A percentile compares a stretch with the other conserved stretches of the same genome.
phyloP scores from a whole-genome alignment of 176 grass and related monocot species.

The Bonia amplexicaulis region DNA sequence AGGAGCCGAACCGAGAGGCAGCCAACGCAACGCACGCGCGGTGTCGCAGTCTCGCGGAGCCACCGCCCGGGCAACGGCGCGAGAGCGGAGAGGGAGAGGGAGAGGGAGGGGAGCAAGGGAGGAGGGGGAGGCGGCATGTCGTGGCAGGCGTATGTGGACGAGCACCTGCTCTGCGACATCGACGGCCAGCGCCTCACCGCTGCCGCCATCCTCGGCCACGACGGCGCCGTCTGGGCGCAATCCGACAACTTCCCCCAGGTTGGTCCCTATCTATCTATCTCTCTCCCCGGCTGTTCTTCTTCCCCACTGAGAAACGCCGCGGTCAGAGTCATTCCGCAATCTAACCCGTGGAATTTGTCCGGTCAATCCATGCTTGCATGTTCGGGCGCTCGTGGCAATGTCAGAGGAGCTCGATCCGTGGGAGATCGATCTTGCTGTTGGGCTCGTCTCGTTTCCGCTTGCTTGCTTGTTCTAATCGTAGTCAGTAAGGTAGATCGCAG shows the following conservation, averaged over 20 bases:
- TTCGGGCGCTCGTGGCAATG: not conserved
- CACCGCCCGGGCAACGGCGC: not conserved
- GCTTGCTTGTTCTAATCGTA: not conserved
- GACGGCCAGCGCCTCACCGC: slow-evolving; percentile 43
- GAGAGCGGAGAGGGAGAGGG: not conserved
- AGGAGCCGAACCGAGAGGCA: not conserved
- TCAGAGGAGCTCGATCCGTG: not conserved
- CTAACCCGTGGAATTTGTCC: not conserved
- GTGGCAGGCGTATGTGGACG: slow-evolving; percentile 61
- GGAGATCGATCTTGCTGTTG: not conserved
- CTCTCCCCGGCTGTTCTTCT: not conserved
- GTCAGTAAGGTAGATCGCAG: not conserved
- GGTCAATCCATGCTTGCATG: not conserved
- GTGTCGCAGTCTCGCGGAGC: no score
- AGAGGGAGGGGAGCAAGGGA: not conserved
- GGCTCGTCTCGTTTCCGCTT: not conserved
- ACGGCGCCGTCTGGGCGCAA: slow-evolving; percentile 47
- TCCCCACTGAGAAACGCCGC: not conserved
- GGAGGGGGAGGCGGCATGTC: slow-evolving; percentile 8
- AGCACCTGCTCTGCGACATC: slow-evolving; percentile 51
- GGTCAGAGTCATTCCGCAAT: not conserved
- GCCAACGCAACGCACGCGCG: not conserved
- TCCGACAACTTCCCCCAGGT: slow-evolving; percentile 34
- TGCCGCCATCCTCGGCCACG: slow-evolving; percentile 50
- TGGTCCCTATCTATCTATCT: not conserved